These are phyloP conservation scores for Cardamine resedifolia DNA, from an alignment of 345 rosid genomes.

Conservation along the genomic window DNA sequence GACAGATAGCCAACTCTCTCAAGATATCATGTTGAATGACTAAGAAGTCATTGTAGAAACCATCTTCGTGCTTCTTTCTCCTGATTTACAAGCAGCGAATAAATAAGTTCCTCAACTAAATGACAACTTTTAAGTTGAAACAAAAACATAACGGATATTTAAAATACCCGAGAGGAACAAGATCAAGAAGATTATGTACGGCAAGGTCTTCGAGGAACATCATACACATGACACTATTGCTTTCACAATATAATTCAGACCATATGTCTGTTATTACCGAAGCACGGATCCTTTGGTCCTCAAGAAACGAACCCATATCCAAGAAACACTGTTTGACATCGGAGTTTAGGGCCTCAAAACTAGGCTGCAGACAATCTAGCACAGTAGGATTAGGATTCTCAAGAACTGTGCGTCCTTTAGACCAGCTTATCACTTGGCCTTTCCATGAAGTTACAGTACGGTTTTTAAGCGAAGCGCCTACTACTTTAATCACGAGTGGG, in stretches of 20 bases:
- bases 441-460: constrained; percentile 38
- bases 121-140: background rate
- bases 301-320: constrained; percentile 62
- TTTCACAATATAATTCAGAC: constrained; percentile 43
- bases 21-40: constrained; percentile 58
- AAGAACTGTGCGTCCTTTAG: constrained; percentile 36
- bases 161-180: constrained; percentile 42
- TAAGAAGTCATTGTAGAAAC: constrained; percentile 41
- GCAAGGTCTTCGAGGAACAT: constrained; percentile 48
- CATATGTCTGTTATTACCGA: constrained; percentile 54
- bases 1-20: constrained; percentile 48
- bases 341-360: constrained; percentile 42
- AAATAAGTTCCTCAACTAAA: constrained; percentile 3
- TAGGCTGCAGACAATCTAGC: constrained; percentile 45
- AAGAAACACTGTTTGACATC: constrained; percentile 49
- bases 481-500: constrained; percentile 57
- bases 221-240: constrained; percentile 29
- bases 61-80: constrained; percentile 39
- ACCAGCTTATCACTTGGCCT: constrained; percentile 33
- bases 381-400: constrained; percentile 13
- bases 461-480: constrained; percentile 50
- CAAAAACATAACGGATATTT: background rate
- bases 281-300: constrained; percentile 55
- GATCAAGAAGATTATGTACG: constrained; percentile 42
- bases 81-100: constrained; percentile 21